Evolutionary conservation across 345 rosid genomes (phyloP), one percentile per base, ranked within the genome.

Genomic region (Lepidium sativum): DNA sequence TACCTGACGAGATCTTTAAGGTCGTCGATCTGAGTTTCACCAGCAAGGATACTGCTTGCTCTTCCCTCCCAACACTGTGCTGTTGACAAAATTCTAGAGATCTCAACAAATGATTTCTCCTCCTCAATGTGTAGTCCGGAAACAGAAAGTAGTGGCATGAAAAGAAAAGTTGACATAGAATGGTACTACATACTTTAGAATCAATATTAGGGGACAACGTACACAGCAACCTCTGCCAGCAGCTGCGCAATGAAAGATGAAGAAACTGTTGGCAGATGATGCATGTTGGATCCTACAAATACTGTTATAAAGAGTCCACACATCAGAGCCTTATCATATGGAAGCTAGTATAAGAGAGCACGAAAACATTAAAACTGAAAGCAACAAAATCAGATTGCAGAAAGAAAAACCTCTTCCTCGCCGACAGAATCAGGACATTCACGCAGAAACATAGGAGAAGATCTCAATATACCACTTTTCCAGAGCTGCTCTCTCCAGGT

Each of bases 201-300:
- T 31, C 15, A 67, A 13, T 52, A 71, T 37, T 16, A 67, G 62
- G 45, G 70, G 71, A 78, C 39, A 49, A 69, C 81, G 20, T 86
- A 89, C 98, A 17, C 48, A 27, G 44, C 65, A 63, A 97, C 92
- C 54, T 92, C 97, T 2, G 66, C 40, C 61, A 80, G 61, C 70
- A 84, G 67, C 61, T 86, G 80, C 81, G 82, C 78, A 78, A 86
- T 78, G 48, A 79, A 53, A 92, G 94, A 78, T 84, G 84, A 63
- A 92, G 87, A 84, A 80, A 84, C 71, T 89, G 97, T 78, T 78
- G 85, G 77, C 98, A 92, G 64, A 92, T 92, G 63, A 89, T 70
- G 78, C 98, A 92, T 32, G 84, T 81, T 70, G 85, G 86, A 82
- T 89, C 97, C 97, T 92, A 74, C 74, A 82, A 75, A 76, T 47